Evolutionary conservation across 306 rosid species (phyloP).

Genomic region (Phaseolus lunatus): DNA sequence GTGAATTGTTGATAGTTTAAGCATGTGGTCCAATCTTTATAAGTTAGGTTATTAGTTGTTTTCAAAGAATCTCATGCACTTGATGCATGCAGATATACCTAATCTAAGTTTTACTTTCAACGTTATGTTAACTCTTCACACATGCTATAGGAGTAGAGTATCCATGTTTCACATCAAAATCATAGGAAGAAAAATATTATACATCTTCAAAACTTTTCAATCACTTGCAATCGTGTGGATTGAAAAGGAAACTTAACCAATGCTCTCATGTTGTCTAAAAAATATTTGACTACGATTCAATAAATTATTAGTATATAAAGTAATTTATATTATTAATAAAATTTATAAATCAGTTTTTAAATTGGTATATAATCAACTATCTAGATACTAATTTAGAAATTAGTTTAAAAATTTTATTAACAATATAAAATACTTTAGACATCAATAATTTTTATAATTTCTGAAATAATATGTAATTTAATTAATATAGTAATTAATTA

Average conservation of each 20-base stretch:
- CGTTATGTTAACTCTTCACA: not conserved
- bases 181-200: not conserved
- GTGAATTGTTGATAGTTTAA: not conserved
- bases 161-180: not conserved
- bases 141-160: not conserved
- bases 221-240: conserved; percentile 33
- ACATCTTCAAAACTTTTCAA: not conserved
- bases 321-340: too few species aligned
- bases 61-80: conserved; percentile 20
- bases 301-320: too few species aligned
- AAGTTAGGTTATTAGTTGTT: conserved; percentile 43
- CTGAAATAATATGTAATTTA: too few species aligned
- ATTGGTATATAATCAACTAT: too few species aligned
- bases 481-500: too few species aligned
- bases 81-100: not conserved
- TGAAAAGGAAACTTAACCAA: conserved; percentile 13
- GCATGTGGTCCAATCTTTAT: conserved; percentile 13
- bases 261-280: not conserved
- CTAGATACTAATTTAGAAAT: too few species aligned
- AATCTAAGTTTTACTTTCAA: conserved; percentile 25
- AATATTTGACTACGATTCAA: too few species aligned
- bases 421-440: too few species aligned
- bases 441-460: too few species aligned
- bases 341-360: too few species aligned
- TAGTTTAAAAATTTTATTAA: too few species aligned